Evolutionary conservation across 768 basidiomycete genomes (phyloP).

Genomic region (Dioszegia aurantiaca): DNA sequence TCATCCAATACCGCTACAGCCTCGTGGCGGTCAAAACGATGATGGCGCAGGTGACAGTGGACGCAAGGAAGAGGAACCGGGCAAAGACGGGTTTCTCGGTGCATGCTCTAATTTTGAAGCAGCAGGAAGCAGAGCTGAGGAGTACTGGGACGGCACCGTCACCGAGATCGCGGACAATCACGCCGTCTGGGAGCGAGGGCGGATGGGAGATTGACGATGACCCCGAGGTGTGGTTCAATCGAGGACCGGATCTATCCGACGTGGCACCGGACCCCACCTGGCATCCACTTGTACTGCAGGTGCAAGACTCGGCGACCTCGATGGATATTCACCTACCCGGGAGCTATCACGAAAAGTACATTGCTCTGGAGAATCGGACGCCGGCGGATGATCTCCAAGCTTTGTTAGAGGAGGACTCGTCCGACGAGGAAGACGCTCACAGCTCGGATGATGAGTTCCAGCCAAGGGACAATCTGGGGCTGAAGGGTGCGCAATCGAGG

Average conservation of each 20-base stretch:
- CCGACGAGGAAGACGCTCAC: constrained; percentile 9
- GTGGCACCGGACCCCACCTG: neutral
- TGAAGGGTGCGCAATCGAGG: constrained; percentile 2
- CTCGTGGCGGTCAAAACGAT: constrained; percentile 19
- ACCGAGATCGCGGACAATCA: too few relatives aligned
- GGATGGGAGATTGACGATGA: constrained; percentile 1
- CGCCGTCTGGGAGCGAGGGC: too few relatives aligned
- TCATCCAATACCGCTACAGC: constrained; percentile 22
- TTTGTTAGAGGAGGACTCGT: neutral
- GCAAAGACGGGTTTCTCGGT: neutral
- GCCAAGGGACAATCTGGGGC: neutral
- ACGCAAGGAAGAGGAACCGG: neutral
- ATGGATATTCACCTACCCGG: neutral
- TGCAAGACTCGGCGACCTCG: neutral
- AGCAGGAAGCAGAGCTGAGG: neutral
- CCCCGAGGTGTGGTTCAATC: constrained; percentile 1
- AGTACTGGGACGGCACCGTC: too few relatives aligned
- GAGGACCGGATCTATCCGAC: constrained; percentile 1
- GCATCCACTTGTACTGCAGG: neutral
- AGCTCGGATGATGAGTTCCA: constrained; percentile 5
- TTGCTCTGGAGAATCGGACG: neutral
- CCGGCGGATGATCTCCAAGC: neutral
- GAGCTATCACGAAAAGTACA: too few relatives aligned
- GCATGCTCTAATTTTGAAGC: neutral
- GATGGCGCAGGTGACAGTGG: constrained; percentile 2